Conservation (phyloP, 768 basidiomycete genomes). For the Pleurotus djamor region DNA sequence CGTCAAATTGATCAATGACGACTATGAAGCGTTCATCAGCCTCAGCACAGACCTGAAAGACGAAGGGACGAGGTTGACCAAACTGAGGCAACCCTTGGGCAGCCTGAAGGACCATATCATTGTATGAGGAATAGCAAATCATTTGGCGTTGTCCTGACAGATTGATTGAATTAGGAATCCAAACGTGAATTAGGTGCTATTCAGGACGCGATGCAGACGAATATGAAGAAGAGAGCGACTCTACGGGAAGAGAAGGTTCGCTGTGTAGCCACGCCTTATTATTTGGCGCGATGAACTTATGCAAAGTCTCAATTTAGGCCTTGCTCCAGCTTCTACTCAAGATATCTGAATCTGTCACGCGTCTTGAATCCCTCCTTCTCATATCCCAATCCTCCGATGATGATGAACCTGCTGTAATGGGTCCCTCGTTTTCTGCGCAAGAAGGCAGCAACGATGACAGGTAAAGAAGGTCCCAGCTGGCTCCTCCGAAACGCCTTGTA, state of each 20-base stretch:
- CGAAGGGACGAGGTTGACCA: slow-evolving; percentile 71
- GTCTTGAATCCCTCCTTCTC: slow-evolving; percentile 83
- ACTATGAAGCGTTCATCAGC: slow-evolving; percentile 97
- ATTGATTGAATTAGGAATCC: slow-evolving; percentile 43
- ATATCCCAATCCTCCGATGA: slow-evolving; percentile 56
- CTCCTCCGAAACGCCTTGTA: background rate
- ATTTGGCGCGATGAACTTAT: background rate
- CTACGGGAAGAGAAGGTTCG: slow-evolving; percentile 86
- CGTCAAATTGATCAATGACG: slow-evolving; percentile 94
- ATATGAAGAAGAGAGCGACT: slow-evolving; percentile 68
- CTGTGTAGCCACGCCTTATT: slow-evolving; percentile 5
- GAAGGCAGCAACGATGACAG: slow-evolving; percentile 45
- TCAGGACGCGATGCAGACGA: slow-evolving; percentile 74
- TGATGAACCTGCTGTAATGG: slow-evolving; percentile 14
- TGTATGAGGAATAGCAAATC: slow-evolving; percentile 38
- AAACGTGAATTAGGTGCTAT: slow-evolving; percentile 61
- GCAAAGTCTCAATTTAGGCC: slow-evolving; percentile 41
- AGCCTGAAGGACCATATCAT: slow-evolving; percentile 64
- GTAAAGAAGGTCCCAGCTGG: slow-evolving; percentile 12
- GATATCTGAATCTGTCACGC: slow-evolving; percentile 87
- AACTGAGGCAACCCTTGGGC: slow-evolving; percentile 66
- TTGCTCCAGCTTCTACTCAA: slow-evolving; percentile 86
- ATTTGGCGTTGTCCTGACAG: background rate
- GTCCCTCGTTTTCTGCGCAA: background rate
- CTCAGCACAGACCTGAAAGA: slow-evolving; percentile 90